phyloP scores from a whole-genome alignment of 225 moss, liverwort and hornwort genomes.

The Takakia lepidozioides region DNA sequence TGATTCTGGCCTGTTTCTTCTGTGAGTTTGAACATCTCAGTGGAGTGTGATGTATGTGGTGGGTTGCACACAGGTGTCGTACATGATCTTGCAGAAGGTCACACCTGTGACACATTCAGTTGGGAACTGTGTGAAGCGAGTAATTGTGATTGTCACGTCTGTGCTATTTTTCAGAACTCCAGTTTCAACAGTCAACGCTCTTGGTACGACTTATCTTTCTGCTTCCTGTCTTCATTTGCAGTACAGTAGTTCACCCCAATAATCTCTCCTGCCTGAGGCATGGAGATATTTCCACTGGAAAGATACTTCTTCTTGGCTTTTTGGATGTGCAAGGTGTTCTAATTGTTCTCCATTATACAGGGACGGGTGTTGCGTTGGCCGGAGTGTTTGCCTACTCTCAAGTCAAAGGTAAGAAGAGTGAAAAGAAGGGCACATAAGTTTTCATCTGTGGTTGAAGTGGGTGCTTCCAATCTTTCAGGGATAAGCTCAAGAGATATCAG shows the following conservation, averaged over 20 bases:
- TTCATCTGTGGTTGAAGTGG: too few relatives aligned
- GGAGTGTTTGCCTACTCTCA: conserved; percentile 99
- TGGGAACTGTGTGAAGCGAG: conserved; percentile 97
- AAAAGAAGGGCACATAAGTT: conserved; percentile 23
- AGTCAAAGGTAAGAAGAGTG: conserved; percentile 64
- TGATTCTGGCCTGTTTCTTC: too few relatives aligned
- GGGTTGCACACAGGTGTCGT: conserved; percentile 51
- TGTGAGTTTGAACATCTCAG: too few relatives aligned
- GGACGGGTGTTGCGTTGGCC: conserved; percentile 76
- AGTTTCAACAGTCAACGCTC: conserved; percentile 80
- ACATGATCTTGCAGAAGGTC: conserved; percentile 88
- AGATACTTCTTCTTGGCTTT: too few relatives aligned
- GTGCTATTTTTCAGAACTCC: conserved; percentile 93
- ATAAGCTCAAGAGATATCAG: too few relatives aligned
- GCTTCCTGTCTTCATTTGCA: too few relatives aligned
- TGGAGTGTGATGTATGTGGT: not conserved
- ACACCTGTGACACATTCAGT: conserved; percentile 97
- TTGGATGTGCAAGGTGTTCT: not conserved
- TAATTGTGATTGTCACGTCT: conserved; percentile 93
- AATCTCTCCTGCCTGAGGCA: too few relatives aligned
- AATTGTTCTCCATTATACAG: conserved; percentile 13
- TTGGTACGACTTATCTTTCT: conserved; percentile 27
- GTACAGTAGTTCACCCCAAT: too few relatives aligned
- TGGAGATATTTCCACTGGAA: too few relatives aligned
- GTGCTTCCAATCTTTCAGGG: too few relatives aligned